Evolutionary conservation across 805 yeast genomes (phyloP), one percentile per base, ranked within the genome.

Genomic region (Candida koratica): DNA sequence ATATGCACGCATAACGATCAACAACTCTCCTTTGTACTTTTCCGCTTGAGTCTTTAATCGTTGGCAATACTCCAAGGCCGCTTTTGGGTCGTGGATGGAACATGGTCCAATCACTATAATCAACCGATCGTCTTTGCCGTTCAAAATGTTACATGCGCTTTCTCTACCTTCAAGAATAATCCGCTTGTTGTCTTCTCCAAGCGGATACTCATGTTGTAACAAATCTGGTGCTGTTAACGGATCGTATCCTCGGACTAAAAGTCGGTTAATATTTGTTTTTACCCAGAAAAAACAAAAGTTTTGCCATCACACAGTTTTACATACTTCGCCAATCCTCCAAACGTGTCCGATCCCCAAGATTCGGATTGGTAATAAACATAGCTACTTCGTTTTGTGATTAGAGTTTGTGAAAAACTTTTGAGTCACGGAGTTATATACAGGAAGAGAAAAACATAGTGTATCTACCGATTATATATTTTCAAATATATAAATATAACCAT

Each of bases 101-200:
- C 98, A 90, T 44, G 98, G 98, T 13, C 98, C 98, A 37, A 90
- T 94, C 45, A 90, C 79, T 15, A 90, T 84, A 23, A 90, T 65
- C 29, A 85, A 71, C 60, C 95, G 77, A 71, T 93, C 97, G 55
- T 84, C 89, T 48, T 73, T 67, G 33, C 83, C 84, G 43, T 70
- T 69, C 48, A 90, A 73, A 45, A 89, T 85, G 16, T 77, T 75
- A 42, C 82, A 75, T 23, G 95, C 81, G 20, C 81, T 88, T 47
- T 71, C 73, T 66, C 98, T 80, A 37, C 95, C 96, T 43, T 67
- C 62, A 39, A 79, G 67, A 25, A 89, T 94, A 4, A 83, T 77
- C 41, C 73, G 74, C 41, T 76, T 60, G 27, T 84, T 67, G 35
- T 60, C 52, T 39, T 67, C 63, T 4, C 71, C 54, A 34, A 85